A percentile compares a stretch with the other conserved stretches of the same genome.
These are phyloP conservation scores for Coemansia sp. DNA, from an alignment of 192 early-diverging fungal genomes.

Conservation along the genomic window DNA sequence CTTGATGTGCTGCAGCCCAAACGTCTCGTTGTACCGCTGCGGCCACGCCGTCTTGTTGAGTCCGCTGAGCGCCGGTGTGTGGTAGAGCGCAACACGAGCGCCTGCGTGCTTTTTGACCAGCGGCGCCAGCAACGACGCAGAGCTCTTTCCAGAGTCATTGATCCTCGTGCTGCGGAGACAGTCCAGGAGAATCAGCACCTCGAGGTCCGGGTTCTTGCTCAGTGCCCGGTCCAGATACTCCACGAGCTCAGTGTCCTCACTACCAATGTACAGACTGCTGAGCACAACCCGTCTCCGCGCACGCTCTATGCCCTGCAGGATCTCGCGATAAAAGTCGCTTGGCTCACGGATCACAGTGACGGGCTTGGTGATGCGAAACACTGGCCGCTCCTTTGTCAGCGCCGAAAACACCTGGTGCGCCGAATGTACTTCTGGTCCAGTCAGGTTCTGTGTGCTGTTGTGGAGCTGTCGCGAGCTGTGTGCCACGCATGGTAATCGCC, in stretches of 20 bases:
- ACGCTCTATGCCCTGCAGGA: slow-evolving; percentile 60
- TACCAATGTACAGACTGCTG: slow-evolving; percentile 89
- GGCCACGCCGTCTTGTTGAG: slow-evolving; percentile 72
- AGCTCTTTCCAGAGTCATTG: slow-evolving; percentile 53
- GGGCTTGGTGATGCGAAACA: slow-evolving; percentile 38
- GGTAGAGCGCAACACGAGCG: slow-evolving; percentile 76
- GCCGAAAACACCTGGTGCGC: slow-evolving; percentile 37
- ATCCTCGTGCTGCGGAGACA: slow-evolving; percentile 80
- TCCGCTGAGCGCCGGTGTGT: slow-evolving; percentile 79
- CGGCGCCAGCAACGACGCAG: slow-evolving; percentile 64
- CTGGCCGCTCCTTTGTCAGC: slow-evolving; percentile 34
- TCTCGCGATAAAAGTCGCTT: slow-evolving; percentile 54
- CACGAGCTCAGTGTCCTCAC: slow-evolving; percentile 74
- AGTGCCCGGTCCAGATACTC: slow-evolving; percentile 63
- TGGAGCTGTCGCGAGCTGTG: neutral
- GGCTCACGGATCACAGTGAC: slow-evolving; percentile 58
- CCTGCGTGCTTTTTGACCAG: slow-evolving; percentile 40
- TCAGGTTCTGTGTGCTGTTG: neutral
- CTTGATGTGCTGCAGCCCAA: slow-evolving; percentile 96
- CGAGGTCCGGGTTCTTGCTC: slow-evolving; percentile 46
- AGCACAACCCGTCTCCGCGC: slow-evolving; percentile 78
- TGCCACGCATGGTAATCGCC: neutral
- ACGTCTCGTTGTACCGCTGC: slow-evolving; percentile 86
- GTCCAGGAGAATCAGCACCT: slow-evolving; percentile 83
- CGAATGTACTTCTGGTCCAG: slow-evolving; percentile 7